Evolutionary conservation across 176 grass and related monocot genomes (phyloP).

Genomic region (Carex parvula): DNA sequence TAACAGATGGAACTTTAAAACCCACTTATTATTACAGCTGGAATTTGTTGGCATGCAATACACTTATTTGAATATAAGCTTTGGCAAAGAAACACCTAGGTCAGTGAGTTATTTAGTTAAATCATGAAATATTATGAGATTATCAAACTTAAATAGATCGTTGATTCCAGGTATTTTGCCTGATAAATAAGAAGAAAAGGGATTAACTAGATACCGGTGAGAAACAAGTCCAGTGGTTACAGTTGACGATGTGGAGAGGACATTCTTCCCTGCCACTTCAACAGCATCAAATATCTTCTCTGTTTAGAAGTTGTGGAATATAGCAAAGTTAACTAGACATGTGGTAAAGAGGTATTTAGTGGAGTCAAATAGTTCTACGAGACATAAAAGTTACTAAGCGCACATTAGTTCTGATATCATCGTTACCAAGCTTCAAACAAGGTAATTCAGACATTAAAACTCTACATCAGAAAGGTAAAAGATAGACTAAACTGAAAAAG

Average conservation of each 20-base stretch:
- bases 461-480: background rate
- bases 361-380: background rate
- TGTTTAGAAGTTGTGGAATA: slow-evolving; percentile 17
- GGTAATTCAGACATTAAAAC: background rate
- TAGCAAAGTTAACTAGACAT: background rate
- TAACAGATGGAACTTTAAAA: background rate
- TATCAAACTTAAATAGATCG: background rate
- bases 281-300: slow-evolving; percentile 77
- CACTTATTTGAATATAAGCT: background rate
- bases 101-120: background rate
- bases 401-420: background rate
- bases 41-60: background rate
- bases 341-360: background rate
- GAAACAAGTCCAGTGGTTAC: slow-evolving; percentile 74
- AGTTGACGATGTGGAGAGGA: slow-evolving; percentile 74
- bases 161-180: background rate
- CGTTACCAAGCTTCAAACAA: slow-evolving; percentile 1
- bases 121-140: background rate
- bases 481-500: background rate
- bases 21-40: background rate
- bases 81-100: background rate
- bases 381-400: background rate
- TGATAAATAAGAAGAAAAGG: slow-evolving; percentile 3
- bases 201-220: slow-evolving; percentile 47
- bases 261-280: slow-evolving; percentile 76